Conservation (phyloP, 1,284 basidiomycete genomes). For the Xerocomus amazonicus region DNA sequence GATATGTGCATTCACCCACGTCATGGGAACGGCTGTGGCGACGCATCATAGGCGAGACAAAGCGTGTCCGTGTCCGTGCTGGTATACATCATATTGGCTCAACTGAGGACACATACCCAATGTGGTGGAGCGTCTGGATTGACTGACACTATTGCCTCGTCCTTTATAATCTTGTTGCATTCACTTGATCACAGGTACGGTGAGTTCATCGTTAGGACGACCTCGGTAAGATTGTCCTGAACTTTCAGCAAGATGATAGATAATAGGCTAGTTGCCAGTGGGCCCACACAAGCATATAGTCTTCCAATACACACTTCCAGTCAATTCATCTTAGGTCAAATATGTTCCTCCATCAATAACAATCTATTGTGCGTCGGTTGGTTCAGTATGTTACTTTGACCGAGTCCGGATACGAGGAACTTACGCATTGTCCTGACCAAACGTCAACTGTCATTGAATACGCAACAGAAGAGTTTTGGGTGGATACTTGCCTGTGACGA, state of each 20-base stretch:
- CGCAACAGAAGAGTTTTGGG: too few species aligned
- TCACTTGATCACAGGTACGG: too few species aligned
- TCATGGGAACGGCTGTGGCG: neutral
- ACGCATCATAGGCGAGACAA: neutral
- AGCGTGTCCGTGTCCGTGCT: neutral
- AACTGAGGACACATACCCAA: neutral
- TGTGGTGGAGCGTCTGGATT: neutral
- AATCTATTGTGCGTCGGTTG: neutral
- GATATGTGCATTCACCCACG: neutral
- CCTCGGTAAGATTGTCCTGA: too few species aligned
- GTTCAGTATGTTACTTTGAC: neutral
- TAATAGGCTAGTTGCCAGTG: too few species aligned
- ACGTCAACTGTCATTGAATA: neutral
- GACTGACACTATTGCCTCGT: neutral
- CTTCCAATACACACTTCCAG: neutral
- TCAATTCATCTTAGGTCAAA: neutral
- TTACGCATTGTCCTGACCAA: neutral
- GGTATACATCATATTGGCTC: neutral
- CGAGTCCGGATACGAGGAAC: neutral
- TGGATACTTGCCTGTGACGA: neutral
- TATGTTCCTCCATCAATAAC: neutral
- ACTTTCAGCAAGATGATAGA: neutral
- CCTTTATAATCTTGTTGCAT: neutral
- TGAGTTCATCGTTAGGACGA: too few species aligned
- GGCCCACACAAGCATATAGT: too few species aligned